phyloP scores from a whole-genome alignment of 2,329 filamentous ascomycete genomes.

The Penicillium palitans region DNA sequence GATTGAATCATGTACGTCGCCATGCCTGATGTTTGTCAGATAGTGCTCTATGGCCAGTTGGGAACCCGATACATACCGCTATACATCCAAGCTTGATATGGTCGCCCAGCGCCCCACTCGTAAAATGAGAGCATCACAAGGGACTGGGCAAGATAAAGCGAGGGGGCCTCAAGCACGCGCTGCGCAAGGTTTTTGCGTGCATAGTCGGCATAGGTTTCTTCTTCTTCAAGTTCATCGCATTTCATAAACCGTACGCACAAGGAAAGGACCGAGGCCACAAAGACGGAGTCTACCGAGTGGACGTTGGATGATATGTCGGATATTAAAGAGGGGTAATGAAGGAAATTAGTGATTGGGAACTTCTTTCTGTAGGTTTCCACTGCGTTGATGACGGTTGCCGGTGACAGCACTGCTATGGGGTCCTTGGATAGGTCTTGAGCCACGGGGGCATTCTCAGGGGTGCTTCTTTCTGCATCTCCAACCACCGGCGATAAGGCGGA shows the following conservation, averaged over 20 bases:
- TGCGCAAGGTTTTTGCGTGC: constrained; percentile 34
- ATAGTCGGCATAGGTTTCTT: constrained; percentile 36
- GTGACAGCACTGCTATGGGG: constrained; percentile 26
- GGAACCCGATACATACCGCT: constrained; percentile 30
- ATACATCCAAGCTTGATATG: constrained; percentile 44
- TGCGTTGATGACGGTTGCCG: constrained; percentile 35
- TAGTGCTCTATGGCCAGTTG: neutral
- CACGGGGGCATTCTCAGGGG: constrained; percentile 7
- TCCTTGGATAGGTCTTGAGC: constrained; percentile 10
- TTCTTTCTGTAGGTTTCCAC: constrained; percentile 40
- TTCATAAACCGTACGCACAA: constrained; percentile 37
- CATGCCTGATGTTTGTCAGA: constrained; percentile 32
- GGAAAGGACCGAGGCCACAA: constrained; percentile 37
- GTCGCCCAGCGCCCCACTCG: constrained; percentile 39
- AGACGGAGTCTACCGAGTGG: constrained; percentile 35
- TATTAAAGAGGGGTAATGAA: constrained; percentile 40
- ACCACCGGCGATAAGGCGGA: neutral
- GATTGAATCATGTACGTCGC: constrained; percentile 43
- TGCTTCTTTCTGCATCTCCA: constrained; percentile 1
- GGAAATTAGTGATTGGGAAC: constrained; percentile 40
- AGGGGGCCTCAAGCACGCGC: constrained; percentile 36
- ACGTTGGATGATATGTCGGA: constrained; percentile 34
- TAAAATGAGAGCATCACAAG: constrained; percentile 40
- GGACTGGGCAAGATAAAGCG: constrained; percentile 38
- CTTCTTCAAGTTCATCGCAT: constrained; percentile 25